Conservation (phyloP, 2,329 filamentous ascomycete species). For the Hypoxylon sp. region DNA sequence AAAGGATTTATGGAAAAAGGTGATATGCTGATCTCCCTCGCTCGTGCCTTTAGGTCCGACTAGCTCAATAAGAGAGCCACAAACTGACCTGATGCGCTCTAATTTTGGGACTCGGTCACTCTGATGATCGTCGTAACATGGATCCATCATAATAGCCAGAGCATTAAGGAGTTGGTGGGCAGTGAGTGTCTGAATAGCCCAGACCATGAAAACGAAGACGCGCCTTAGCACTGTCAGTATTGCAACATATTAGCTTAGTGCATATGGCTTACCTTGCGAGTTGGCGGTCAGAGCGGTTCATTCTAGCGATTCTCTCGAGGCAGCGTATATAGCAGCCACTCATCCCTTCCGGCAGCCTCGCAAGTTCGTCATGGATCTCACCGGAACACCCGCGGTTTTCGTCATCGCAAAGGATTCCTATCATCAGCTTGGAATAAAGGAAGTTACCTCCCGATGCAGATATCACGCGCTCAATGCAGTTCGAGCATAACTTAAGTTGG, state of each 20-base stretch:
- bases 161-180: slow-evolving; percentile 6
- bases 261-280: slow-evolving; percentile 11
- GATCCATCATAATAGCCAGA: slow-evolving; percentile 7
- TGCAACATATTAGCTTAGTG: not conserved
- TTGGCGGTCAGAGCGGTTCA: not conserved
- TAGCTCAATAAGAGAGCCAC: slow-evolving; percentile 1
- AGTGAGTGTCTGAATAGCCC: slow-evolving; percentile 6
- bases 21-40: not conserved
- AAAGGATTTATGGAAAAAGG: slow-evolving; percentile 3
- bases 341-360: not conserved
- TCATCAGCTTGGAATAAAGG: slow-evolving; percentile 11
- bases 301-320: slow-evolving; percentile 5
- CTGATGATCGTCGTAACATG: slow-evolving; percentile 7
- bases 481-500: not conserved
- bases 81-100: not conserved
- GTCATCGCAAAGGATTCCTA: slow-evolving; percentile 9
- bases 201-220: slow-evolving; percentile 11
- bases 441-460: slow-evolving; percentile 7
- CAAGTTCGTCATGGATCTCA: slow-evolving; percentile 13
- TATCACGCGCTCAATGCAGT: slow-evolving; percentile 6
- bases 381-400: not conserved
- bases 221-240: slow-evolving; percentile 14
- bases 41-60: not conserved
- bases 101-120: not conserved
- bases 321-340: slow-evolving; percentile 4